Conservation (phyloP, 148 eudicot genomes). For the Oxyria digyna region DNA sequence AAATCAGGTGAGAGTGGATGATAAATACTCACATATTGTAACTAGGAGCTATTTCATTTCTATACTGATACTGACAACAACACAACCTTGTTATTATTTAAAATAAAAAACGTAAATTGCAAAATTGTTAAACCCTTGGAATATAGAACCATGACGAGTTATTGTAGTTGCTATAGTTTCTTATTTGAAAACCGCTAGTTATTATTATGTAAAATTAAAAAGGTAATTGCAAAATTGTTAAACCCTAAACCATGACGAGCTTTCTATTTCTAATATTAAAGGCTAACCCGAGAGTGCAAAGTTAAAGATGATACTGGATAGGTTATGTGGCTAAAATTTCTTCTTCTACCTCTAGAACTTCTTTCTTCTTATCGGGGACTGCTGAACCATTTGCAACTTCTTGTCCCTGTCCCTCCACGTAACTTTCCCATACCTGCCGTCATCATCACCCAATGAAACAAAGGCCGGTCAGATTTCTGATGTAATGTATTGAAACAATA, state of each 20-base stretch:
- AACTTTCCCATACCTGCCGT: constrained; percentile 86
- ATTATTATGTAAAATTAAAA: neutral
- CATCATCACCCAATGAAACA: constrained; percentile 4
- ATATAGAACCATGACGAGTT: neutral
- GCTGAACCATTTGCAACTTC: constrained; percentile 49
- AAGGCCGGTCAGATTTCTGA: neutral
- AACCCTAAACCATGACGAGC: neutral
- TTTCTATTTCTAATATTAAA: neutral
- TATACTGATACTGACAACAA: too few species aligned
- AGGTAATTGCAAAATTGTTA: too few species aligned
- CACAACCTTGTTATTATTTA: too few species aligned
- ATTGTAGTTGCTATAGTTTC: neutral
- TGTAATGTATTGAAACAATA: neutral
- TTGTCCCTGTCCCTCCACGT: constrained; percentile 68
- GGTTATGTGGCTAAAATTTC: neutral
- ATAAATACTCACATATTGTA: neutral
- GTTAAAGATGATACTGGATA: neutral
- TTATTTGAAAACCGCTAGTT: neutral
- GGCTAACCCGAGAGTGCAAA: neutral
- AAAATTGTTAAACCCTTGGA: too few species aligned
- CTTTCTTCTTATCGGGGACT: constrained; percentile 53
- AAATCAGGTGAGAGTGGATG: constrained; percentile 4
- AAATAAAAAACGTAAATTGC: too few species aligned
- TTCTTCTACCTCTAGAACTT: constrained; percentile 56
- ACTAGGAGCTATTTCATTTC: neutral